Conservation (phyloP, 2,329 filamentous ascomycete genomes). For the Alternaria sp. region DNA sequence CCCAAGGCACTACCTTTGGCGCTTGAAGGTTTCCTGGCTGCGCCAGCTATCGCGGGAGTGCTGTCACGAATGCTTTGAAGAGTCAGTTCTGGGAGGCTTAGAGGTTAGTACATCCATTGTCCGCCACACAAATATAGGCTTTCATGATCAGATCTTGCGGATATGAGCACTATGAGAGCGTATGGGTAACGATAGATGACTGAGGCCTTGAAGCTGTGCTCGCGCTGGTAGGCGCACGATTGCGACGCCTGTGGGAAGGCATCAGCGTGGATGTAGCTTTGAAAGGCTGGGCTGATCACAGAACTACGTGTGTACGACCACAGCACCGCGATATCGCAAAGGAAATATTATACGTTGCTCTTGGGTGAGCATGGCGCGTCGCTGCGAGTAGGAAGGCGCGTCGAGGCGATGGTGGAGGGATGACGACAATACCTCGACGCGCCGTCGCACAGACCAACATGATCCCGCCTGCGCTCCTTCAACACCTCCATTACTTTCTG, state of each 20-base stretch:
- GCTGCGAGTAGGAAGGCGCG: no score
- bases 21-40: slow-evolving; percentile 33
- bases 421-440: no score
- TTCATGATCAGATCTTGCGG: background rate
- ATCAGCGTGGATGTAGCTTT: background rate
- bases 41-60: background rate
- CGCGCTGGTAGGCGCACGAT: background rate
- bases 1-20: slow-evolving; percentile 44
- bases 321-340: background rate
- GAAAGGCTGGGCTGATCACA: background rate
- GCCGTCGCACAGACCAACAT: no score
- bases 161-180: background rate
- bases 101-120: background rate
- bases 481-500: no score
- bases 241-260: background rate
- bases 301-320: background rate
- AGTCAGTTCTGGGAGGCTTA: background rate
- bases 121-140: background rate
- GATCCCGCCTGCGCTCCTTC: no score
- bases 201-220: background rate
- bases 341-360: no score
- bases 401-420: no score
- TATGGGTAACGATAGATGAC: background rate
- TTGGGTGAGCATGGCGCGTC: no score
- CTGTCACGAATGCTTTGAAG: background rate